These are phyloP conservation scores for Ramularia endophylla DNA, from an alignment of 2,329 filamentous ascomycete species.

Conservation along the genomic window DNA sequence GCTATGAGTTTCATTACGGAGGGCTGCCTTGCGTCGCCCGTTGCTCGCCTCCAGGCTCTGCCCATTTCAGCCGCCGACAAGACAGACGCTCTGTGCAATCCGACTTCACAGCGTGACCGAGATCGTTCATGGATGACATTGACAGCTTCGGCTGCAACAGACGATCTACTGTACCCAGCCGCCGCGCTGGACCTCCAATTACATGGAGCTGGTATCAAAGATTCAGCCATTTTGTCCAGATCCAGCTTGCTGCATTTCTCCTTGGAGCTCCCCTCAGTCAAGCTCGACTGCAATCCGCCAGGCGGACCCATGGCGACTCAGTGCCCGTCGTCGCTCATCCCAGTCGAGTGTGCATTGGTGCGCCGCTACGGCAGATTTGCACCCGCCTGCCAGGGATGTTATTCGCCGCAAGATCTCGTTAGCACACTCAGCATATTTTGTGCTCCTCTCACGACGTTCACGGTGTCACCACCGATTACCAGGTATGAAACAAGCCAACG, in stretches of 20 bases:
- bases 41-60: too few species aligned
- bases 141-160: too few species aligned
- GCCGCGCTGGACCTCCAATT: slow-evolving; percentile 12
- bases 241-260: too few species aligned
- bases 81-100: too few species aligned
- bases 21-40: too few species aligned
- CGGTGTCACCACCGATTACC: too few species aligned
- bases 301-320: slow-evolving; percentile 4
- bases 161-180: slow-evolving; percentile 5
- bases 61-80: too few species aligned
- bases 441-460: too few species aligned
- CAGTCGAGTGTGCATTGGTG: slow-evolving; percentile 17
- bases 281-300: slow-evolving; percentile 5
- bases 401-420: slow-evolving; percentile 1
- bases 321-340: slow-evolving; percentile 7
- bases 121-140: too few species aligned
- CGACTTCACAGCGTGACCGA: too few species aligned
- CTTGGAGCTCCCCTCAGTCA: slow-evolving; percentile 1
- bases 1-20: too few species aligned
- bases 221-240: not conserved
- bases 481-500: too few species aligned
- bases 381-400: slow-evolving; percentile 9
- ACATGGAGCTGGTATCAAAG: slow-evolving; percentile 8
- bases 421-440: not conserved
- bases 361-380: slow-evolving; percentile 6